Conservation (phyloP, 2,329 filamentous ascomycete species). For the Cordyceps tenuipes region DNA sequence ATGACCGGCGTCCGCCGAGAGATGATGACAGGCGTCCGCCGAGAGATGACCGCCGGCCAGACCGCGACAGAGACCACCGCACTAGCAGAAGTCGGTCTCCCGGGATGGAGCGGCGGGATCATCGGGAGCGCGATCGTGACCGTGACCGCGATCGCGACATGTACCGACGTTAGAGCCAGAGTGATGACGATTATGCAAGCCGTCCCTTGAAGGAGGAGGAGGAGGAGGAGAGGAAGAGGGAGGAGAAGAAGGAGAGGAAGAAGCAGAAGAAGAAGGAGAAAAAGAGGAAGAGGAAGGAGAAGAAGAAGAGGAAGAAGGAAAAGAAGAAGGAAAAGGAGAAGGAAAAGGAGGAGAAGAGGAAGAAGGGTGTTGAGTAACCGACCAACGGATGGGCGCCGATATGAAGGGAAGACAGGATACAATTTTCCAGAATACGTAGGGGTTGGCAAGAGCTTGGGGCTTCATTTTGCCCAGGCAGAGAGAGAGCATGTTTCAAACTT, state of each 20-base stretch:
- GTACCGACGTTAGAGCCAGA: slow-evolving; percentile 13
- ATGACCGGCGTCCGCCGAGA: slow-evolving; percentile 18
- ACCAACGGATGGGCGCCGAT: neutral
- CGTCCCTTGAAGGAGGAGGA: neutral
- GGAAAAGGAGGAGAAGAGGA: neutral
- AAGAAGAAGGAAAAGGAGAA: too few species aligned
- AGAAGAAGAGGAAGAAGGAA: too few species aligned
- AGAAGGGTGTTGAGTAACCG: neutral
- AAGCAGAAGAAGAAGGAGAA: neutral
- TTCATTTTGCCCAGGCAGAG: neutral
- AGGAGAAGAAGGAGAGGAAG: neutral
- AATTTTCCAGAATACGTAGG: neutral
- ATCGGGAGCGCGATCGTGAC: slow-evolving; percentile 16
- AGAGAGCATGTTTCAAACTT: neutral
- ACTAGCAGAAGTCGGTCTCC: slow-evolving; percentile 21
- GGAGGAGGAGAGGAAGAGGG: neutral
- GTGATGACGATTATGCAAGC: neutral
- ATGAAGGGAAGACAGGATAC: neutral
- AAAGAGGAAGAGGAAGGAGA: too few species aligned
- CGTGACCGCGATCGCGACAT: slow-evolving; percentile 17
- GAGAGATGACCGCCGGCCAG: slow-evolving; percentile 23
- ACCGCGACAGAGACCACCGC: slow-evolving; percentile 21
- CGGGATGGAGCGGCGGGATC: slow-evolving; percentile 15
- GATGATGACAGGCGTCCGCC: slow-evolving; percentile 13
- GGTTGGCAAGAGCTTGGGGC: neutral